Base-by-base conservation (phyloP, 2,329 filamentous ascomycete species). In the Aspergillus chevalieri region DNA sequence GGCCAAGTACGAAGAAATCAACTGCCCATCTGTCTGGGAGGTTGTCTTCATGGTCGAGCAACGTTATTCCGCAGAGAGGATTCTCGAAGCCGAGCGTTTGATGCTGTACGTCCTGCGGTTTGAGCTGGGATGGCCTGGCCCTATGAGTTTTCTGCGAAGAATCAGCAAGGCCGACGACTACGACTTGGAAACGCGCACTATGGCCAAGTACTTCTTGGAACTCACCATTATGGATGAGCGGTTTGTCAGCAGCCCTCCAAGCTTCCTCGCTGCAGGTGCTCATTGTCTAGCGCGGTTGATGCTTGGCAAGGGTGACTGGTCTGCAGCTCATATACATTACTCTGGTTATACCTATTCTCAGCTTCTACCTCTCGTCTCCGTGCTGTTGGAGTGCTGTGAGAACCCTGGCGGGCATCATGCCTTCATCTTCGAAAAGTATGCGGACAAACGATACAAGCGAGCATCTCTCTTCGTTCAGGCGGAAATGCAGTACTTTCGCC, bases 121-220 rank as follows among this genome's bases (percentile, higher is more conserved):
- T 65, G 90, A 96, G 72, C 82, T 98, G 47, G 93, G 93, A 47
- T 97, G 89, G 86, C 93, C 93, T n/a, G 93, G 93, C 41, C 93
- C 93, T 1, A 96, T 98, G 92, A 96, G 90, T 75, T 98, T 98
- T 73, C 78, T 98, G 53, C 83, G 93, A 52, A 85, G 92, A 49
- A 93, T 97, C 71, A 97, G 92, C 83, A 97, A 97, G 75, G 93
- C 93, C 12, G 93, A 98, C 66, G 90, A 96, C 65, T 98, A 97
- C 65, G 91, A 98, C 65, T 77, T 95, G 43, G 92, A 98, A 73
- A 96, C 92, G 9, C 83, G 93, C 34, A 97, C 93, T 4, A 76
- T 98, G 48, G 90, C 93, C 60, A 98, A 98, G 74, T 98, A 98
- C 73, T 96, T 98, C 71, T 78, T 98, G 22, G 93, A 98, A 69